Base-by-base conservation (phyloP, 164 flowering plant genomes). In the Kalanchoe fedtschenkoi region DNA sequence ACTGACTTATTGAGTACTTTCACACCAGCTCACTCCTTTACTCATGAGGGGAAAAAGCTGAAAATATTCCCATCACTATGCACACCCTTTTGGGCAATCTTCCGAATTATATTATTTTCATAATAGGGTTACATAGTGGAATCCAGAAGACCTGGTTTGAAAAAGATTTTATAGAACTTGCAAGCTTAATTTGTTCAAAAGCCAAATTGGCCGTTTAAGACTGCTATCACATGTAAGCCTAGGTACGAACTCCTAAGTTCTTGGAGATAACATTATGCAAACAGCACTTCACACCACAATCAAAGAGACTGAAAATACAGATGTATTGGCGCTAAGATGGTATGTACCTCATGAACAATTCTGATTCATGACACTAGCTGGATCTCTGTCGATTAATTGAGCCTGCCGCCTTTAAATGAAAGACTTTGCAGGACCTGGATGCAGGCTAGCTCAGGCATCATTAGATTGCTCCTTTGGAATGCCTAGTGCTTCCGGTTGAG, bases 1-100 rank as follows among this genome's bases (percentile, higher is more conserved):
- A 51, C 56, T 26, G 56, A 51, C 56, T 51, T 51, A 26, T 51
- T 13, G 56, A 51, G 56, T 51, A 24, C 56, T 51, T 51, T 51
- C 56, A 26, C 32, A 51, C 56, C 7, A 51, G 56, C 33, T 51
- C 26, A 24, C 56, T 51, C 56, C 17, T 51, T 51, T 26, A 51
- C 17, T 51, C 32, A 26, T 51, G 32, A 26, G 32, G 56, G 32
- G 11, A 13, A 51, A 51, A 51, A 26, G 56, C 56, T 51, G 56
- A 51, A 51, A 51, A 51, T 51, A 51, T 26, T 51, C 56, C 56
- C 5, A 51, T 51, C 14, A 22, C 54, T 6, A 47, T 51, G 55
- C 55, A 9, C 56, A 51, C 56, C 30, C 56, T 51, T 51, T 51
- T 51, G 10, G 21, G 26, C 56, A 10, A 47, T 26, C 56, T 26